Percentiles rank a stretch among this genome's conserved stretches.
Evolutionary conservation across 225 moss, liverwort and hornwort genomes (phyloP).

Genomic region (Physcomitrium patens): DNA sequence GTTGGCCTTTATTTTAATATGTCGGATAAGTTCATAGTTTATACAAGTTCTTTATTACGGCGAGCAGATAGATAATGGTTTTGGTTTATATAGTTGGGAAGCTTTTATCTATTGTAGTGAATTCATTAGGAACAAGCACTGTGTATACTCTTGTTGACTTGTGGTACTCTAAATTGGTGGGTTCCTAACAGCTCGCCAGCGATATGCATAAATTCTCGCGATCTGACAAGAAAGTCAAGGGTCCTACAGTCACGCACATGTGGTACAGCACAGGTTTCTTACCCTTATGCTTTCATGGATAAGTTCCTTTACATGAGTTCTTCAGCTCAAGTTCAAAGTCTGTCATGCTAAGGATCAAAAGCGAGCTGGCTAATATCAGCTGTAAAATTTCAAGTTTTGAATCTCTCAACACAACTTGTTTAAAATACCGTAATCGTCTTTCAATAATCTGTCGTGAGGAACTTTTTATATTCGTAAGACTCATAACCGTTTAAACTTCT

Average conservation of each 20-base stretch:
- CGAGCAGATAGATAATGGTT: background rate
- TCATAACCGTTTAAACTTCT: too few relatives aligned
- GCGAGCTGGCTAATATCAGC: background rate
- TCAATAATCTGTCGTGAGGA: too few relatives aligned
- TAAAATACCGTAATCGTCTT: too few relatives aligned
- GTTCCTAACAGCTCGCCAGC: conserved; percentile 71
- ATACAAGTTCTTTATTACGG: background rate
- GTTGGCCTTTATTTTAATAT: background rate
- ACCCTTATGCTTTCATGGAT: conserved; percentile 47
- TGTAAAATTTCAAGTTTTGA: background rate
- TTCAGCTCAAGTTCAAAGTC: conserved; percentile 4
- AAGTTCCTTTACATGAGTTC: conserved; percentile 8
- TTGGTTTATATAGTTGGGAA: background rate
- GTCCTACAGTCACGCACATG: conserved; percentile 99
- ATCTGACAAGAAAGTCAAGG: conserved; percentile 87
- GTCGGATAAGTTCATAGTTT: conserved; percentile 8
- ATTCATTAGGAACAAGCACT: background rate
- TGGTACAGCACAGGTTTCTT: conserved; percentile 86
- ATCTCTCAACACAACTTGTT: background rate
- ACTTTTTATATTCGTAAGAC: too few relatives aligned
- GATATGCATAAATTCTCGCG: conserved; percentile 97
- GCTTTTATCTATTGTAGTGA: background rate
- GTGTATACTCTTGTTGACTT: too few relatives aligned
- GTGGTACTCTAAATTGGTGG: background rate
- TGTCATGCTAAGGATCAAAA: background rate